Evolutionary conservation across 768 basidiomycete genomes (phyloP), one percentile per base, ranked within the genome.

Genomic region (Tulasnella sp.): DNA sequence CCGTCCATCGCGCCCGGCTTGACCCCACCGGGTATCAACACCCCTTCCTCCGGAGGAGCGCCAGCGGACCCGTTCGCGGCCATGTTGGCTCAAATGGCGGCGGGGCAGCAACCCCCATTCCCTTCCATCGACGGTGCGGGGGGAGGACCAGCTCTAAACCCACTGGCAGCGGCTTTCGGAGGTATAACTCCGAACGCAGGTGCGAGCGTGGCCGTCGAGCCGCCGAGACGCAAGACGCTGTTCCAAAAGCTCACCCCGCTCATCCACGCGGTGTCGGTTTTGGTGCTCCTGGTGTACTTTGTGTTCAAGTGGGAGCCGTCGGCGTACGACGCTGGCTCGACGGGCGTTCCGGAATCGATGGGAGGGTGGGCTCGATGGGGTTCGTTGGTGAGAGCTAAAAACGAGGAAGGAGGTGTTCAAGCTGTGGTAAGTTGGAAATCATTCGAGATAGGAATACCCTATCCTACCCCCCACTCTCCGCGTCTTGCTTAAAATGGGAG

Each of bases 241-340:
- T 66, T 88, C 39, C 89, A 89, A 75, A 89, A 86, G 74, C 76
- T 88, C 41, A 79, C 90, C 78, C 90, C 90, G 0, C 76, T 91
- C 73, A 68, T 91, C 29, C 91, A 93, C 77, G 76, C 91, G 32
- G 52, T 88, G 12, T 83, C 85, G 8, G 84, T 87, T 79, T 90
- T 91, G 88, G 78, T 78, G 29, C 78, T 94, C 71, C 78, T 92
- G 62, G 84, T 84, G 5, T 89, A 86, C 78, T 92, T 91, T 77
- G 84, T 90, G 6, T 72, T 91, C 14, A 88, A 84, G 80, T 82
- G 79, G 73, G 91, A 91, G 76, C 90, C 90, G 5, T 80, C 62
- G 41, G 39, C 52, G 32, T 67, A 85, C 76, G 78, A 78, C 3
- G 80, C 81, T 73, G 71, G 71, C 9, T 40, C 40, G 40, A 7